phyloP scores from a whole-genome alignment of 768 basidiomycete genomes.

The Russula virescens region DNA sequence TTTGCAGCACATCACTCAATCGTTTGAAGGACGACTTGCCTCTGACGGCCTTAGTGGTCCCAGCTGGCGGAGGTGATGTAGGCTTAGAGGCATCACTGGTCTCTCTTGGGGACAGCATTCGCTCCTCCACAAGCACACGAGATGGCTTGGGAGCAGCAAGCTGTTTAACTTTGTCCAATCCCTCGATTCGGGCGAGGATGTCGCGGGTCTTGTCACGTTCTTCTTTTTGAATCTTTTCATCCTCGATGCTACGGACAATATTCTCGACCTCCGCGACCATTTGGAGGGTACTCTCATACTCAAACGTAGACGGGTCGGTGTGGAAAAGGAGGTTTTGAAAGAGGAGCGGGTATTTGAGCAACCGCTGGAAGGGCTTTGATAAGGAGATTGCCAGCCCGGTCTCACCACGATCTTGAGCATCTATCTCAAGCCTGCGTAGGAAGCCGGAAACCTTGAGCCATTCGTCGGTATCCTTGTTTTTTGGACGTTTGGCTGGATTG shows the following conservation, averaged over 20 bases:
- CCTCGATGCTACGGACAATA: constrained; percentile 95
- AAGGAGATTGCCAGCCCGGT: constrained; percentile 92
- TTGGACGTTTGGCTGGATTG: constrained; percentile 64
- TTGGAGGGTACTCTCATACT: constrained; percentile 92
- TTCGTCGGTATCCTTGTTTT: constrained; percentile 73
- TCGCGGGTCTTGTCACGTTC: constrained; percentile 94
- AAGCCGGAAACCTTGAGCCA: constrained; percentile 74
- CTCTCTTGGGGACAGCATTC: constrained; percentile 39
- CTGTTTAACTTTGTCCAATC: constrained; percentile 89
- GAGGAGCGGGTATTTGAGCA: constrained; percentile 94
- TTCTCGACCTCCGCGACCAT: constrained; percentile 98
- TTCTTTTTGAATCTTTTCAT: constrained; percentile 96
- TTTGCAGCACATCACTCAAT: constrained; percentile 79
- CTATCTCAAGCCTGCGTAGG: constrained; percentile 71
- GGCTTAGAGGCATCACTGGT: constrained; percentile 25
- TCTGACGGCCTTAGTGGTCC: constrained; percentile 52
- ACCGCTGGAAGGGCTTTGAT: constrained; percentile 94
- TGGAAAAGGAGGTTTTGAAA: constrained; percentile 97
- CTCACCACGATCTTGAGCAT: constrained; percentile 81
- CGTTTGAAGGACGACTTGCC: constrained; percentile 86
- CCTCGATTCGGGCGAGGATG: constrained; percentile 93
- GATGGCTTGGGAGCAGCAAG: constrained; percentile 88
- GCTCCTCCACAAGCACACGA: constrained; percentile 81
- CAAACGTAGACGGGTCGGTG: constrained; percentile 94
- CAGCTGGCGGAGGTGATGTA: constrained; percentile 33